phyloP scores from a whole-genome alignment of 495 filamentous ascomycete species.

The Penicillium silybi region DNA sequence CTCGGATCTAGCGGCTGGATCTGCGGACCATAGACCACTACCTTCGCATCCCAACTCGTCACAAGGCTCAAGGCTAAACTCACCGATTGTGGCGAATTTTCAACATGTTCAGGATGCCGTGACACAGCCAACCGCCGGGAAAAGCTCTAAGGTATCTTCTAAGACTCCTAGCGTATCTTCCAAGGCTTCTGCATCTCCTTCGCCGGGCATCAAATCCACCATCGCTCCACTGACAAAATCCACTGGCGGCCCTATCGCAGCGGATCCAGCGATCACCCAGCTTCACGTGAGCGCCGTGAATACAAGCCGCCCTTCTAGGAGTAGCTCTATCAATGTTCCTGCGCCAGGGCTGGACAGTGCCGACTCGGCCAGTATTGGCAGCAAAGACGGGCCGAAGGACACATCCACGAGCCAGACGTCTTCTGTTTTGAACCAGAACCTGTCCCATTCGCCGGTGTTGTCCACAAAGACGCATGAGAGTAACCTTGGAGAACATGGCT shows the following conservation, averaged over 20 bases:
- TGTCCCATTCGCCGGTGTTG: slow-evolving; percentile 34
- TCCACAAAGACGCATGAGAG: slow-evolving; percentile 27
- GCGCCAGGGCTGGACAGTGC: slow-evolving; percentile 23
- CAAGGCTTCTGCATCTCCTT: slow-evolving; percentile 48
- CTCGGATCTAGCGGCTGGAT: slow-evolving; percentile 18
- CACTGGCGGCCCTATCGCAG: slow-evolving; percentile 32
- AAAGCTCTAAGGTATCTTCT: slow-evolving; percentile 53
- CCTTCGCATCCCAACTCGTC: slow-evolving; percentile 29
- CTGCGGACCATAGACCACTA: slow-evolving; percentile 18
- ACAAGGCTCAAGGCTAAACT: slow-evolving; percentile 40
- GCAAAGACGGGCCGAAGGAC: slow-evolving; percentile 28
- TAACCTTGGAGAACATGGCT: slow-evolving; percentile 20
- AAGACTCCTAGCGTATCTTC: slow-evolving; percentile 51
- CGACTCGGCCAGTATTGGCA: slow-evolving; percentile 30
- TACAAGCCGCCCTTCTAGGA: slow-evolving; percentile 28
- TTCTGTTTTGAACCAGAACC: slow-evolving; percentile 28
- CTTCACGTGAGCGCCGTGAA: slow-evolving; percentile 55
- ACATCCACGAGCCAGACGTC: slow-evolving; percentile 27
- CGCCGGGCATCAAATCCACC: slow-evolving; percentile 33
- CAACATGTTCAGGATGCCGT: slow-evolving; percentile 31
- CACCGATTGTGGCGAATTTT: slow-evolving; percentile 33
- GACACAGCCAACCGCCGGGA: slow-evolving; percentile 34
- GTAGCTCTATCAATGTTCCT: slow-evolving; percentile 32
- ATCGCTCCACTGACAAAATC: slow-evolving; percentile 45
- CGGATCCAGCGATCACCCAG: slow-evolving; percentile 48